Evolutionary conservation across 768 basidiomycete species (phyloP), one percentile per base, ranked within the genome.

Genomic region (Asterophora lycoperdoides): DNA sequence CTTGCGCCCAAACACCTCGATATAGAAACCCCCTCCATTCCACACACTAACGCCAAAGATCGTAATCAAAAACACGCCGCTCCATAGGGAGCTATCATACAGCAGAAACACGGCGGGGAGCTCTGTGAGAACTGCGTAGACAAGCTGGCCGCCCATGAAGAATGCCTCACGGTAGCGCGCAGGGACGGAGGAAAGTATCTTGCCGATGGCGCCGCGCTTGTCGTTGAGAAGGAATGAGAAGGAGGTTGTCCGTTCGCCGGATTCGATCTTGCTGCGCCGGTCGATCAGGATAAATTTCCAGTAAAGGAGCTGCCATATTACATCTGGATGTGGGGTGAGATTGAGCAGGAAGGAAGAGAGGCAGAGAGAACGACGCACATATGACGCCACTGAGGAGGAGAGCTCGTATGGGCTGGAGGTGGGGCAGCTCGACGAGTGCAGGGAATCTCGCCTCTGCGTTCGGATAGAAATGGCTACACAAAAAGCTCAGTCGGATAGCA

Each of bases 1-100:
- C 93, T 96, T 95, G 69, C 93, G 82, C 23, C 93, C 93, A 62
- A 95, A 96, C 15, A 96, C 93, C 64, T 96, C 93, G 46, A 96
- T 93, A 64, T 96, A 96, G 73, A 85, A 96, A 1, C 89, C 90
- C 18, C 89, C 93, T 8, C 94, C 94, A 62, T 97, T 98, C 93
- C 93, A 98, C 0, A 88, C 92, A 51, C 88, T 88, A 38, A 93
- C 89, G 13, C 79, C 72, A 60, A 97, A 90, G 37, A 97, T 86
- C 55, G 79, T 55, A 33, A 94, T 68, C 18, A 97, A 68, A 70
- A 93, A 96, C 2, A 76, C 65, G 14, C 78, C 81, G 56, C 89
- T 93, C 80, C 86, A 89, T 48, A 77, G 70, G 3, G 87, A 69
- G 57, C 84, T 89, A 59, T 89, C 78, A 60, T 95, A 95, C 36